Base-by-base conservation (phyloP, 1,139 yeast genomes). In the Geotrichum candidum region DNA sequence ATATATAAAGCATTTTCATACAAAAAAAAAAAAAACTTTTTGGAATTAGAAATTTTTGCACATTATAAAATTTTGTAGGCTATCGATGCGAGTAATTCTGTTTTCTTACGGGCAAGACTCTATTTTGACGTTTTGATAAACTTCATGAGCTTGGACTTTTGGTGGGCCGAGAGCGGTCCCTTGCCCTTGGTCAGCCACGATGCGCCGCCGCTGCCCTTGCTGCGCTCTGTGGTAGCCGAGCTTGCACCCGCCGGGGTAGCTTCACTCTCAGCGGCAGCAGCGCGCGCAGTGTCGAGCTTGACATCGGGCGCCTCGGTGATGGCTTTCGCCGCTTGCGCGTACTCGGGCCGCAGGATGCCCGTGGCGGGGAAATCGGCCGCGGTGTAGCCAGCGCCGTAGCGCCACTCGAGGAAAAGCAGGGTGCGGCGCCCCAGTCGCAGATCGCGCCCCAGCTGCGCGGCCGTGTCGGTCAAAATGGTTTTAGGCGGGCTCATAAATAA, bases 401-500 rank as follows among this genome's bases (percentile, higher is more conserved):
- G 67, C 75, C 74, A 73, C 58, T 73, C 74, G 53, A 73, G 67
- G 33, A 61, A 66, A 31, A 73, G 63, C 25, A 73, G 65, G 22
- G 69, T 72, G 25, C 76, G 66, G 10, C 70, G 51, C 15, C 73
- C 71, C 59, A 73, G 72, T 31, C 66, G 66, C 54, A 67, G 65
- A 50, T 70, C 74, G 3, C 54, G 35, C 13, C 67, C 68, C 7
- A 73, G 65, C 6, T 46, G 45, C 35, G 63, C 58, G 1, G 60
- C 52, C 3, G 64, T 63, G 54, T 68, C 68, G 2, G 62, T 60
- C 25, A 71, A 65, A 7, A 65, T 65, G 18, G 61, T 52, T 31
- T 70, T 66, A 1, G 76, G 76, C 2, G 74, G 75, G 11, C 69
- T 71, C 31, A 67, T 60, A 59, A 72, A 72, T 33, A 74, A 65